phyloP scores from a whole-genome alignment of 768 basidiomycete genomes.

The Trametes gibbosa region DNA sequence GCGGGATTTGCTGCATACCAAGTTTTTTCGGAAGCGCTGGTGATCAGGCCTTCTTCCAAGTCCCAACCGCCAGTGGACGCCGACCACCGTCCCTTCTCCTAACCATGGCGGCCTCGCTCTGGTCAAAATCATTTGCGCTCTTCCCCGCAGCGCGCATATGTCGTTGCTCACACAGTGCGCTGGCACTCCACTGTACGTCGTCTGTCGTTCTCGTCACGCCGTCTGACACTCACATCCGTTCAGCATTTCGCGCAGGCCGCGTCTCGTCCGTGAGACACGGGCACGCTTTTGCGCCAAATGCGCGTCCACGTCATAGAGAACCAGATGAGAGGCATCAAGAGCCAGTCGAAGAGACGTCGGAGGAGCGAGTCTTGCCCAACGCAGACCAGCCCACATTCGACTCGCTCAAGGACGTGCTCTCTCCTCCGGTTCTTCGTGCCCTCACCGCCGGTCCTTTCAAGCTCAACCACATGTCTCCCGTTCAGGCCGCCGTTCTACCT shows the following conservation, averaged over 20 bases:
- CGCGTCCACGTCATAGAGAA: neutral
- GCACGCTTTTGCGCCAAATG: neutral
- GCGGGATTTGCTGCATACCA: neutral
- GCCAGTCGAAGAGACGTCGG: neutral
- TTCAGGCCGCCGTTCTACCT: slow-evolving; percentile 77
- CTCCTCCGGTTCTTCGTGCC: slow-evolving; percentile 45
- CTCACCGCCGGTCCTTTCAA: slow-evolving; percentile 63
- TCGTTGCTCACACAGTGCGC: neutral
- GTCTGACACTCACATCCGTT: neutral
- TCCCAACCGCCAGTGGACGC: slow-evolving; percentile 7
- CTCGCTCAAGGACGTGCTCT: slow-evolving; percentile 38
- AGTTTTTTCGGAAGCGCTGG: slow-evolving; percentile 9
- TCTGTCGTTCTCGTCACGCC: too few species aligned
- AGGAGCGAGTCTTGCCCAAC: neutral
- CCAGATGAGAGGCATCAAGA: neutral
- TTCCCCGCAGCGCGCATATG: slow-evolving; percentile 8
- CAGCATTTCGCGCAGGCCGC: slow-evolving; percentile 15
- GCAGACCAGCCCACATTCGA: slow-evolving; percentile 31
- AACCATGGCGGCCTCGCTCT: slow-evolving; percentile 15
- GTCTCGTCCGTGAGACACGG: neutral
- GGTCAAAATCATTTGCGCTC: slow-evolving; percentile 1
- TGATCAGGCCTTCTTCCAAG: neutral
- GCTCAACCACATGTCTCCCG: slow-evolving; percentile 70
- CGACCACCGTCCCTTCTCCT: neutral
- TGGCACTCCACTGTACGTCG: slow-evolving; percentile 2